These are phyloP conservation scores for Sisymbrium altissimum DNA, from an alignment of 345 rosid genomes.

Conservation along the genomic window DNA sequence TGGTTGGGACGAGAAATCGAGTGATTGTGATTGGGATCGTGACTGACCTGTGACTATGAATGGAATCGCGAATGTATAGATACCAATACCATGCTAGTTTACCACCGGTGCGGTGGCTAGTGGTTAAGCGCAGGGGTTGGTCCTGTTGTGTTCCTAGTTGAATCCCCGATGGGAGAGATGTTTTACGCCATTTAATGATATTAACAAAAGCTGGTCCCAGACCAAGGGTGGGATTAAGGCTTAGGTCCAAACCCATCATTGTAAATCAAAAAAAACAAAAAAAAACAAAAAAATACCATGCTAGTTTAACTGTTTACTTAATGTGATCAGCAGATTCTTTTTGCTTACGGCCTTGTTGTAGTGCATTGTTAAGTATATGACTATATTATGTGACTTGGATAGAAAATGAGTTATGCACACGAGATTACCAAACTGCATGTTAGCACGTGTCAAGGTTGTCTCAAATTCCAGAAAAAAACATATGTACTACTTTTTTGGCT, in stretches of 20 bases:
- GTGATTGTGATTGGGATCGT: background rate
- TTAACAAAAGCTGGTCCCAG: too few species aligned
- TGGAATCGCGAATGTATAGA: background rate
- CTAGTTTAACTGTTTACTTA: background rate
- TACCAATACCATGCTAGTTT: background rate
- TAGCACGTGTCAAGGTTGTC: background rate
- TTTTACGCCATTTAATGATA: too few species aligned
- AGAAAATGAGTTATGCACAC: background rate
- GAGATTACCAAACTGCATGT: background rate
- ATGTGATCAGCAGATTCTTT: background rate
- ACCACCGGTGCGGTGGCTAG: too few species aligned
- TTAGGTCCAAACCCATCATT: too few species aligned
- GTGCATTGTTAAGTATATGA: background rate
- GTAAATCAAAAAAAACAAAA: too few species aligned
- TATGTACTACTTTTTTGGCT: background rate
- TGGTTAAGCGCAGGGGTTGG: too few species aligned
- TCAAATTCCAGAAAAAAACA: background rate
- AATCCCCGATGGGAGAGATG: too few species aligned
- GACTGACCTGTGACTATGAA: background rate
- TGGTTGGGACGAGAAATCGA: background rate
- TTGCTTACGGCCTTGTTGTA: background rate
- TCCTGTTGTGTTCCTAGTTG: too few species aligned
- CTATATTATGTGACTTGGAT: background rate
- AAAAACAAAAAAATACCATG: too few species aligned
- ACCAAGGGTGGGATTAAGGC: too few species aligned